Percentiles rank a stretch among this genome's conserved stretches.
These are phyloP conservation scores for Rhododendron mucronatum DNA, from an alignment of 148 eudicot genomes.

Conservation along the genomic window DNA sequence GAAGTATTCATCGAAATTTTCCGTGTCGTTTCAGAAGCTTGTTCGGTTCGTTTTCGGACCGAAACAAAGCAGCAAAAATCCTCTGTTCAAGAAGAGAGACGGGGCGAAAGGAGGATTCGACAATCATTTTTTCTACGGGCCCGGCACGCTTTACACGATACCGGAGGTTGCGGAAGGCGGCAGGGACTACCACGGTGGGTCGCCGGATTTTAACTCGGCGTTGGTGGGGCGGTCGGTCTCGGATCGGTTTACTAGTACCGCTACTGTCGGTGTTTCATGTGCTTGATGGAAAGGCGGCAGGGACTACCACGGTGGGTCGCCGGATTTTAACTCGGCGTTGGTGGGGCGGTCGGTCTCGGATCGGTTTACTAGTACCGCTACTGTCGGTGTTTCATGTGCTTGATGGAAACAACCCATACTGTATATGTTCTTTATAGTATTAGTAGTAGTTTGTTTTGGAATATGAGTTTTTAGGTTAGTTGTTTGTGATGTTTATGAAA, in stretches of 20 bases:
- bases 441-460: not conserved
- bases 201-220: too few species aligned
- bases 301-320: slow-evolving; percentile 22
- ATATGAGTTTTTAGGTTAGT: too few species aligned
- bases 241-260: too few species aligned
- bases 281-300: slow-evolving; percentile 13
- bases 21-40: slow-evolving; percentile 47
- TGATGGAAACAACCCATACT: slow-evolving; percentile 8
- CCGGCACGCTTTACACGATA: slow-evolving; percentile 46
- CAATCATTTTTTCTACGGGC: slow-evolving; percentile 29
- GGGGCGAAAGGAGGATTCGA: slow-evolving; percentile 19
- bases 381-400: slow-evolving; percentile 53
- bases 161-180: slow-evolving; percentile 46
- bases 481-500: too few species aligned
- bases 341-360: slow-evolving; percentile 48
- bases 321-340: slow-evolving; percentile 42
- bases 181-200: too few species aligned
- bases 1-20: slow-evolving; percentile 30
- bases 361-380: slow-evolving; percentile 34
- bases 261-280: too few species aligned
- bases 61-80: slow-evolving; percentile 3
- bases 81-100: slow-evolving; percentile 8
- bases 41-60: slow-evolving; percentile 48
- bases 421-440: not conserved
- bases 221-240: too few species aligned